phyloP scores from a whole-genome alignment of 2,329 filamentous ascomycete genomes.

The Pleomassaria siparia region DNA sequence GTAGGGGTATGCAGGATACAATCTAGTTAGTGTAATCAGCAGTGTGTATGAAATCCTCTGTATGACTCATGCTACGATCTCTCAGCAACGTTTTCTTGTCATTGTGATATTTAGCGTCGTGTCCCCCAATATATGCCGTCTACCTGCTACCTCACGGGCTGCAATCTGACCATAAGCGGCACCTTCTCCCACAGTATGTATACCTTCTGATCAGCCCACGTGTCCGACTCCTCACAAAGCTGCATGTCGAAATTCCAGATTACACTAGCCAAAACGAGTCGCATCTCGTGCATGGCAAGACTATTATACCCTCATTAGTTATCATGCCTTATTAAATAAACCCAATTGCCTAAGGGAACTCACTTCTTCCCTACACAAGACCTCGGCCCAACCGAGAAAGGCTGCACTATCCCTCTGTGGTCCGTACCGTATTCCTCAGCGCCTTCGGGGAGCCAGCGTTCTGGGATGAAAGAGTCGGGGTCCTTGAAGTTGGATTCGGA shows the following conservation, averaged over 20 bases:
- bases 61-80: too few relatives aligned
- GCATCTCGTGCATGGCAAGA: constrained; percentile 38
- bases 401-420: constrained; percentile 20
- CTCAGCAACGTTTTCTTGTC: too few relatives aligned
- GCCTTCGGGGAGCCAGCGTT: constrained; percentile 38
- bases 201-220: constrained; percentile 14
- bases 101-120: too few relatives aligned
- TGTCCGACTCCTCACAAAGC: constrained; percentile 10
- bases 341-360: constrained; percentile 8
- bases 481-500: constrained; percentile 26
- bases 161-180: constrained; percentile 15
- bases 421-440: constrained; percentile 23
- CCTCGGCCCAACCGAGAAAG: constrained; percentile 30
- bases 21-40: too few relatives aligned
- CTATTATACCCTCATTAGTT: constrained; percentile 5
- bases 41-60: too few relatives aligned
- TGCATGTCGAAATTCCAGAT: constrained; percentile 31
- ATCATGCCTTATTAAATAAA: constrained; percentile 1
- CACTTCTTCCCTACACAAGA: constrained; percentile 41
- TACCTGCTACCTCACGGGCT: neutral
- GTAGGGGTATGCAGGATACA: too few relatives aligned
- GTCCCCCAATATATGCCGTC: too few relatives aligned
- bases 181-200: constrained; percentile 18
- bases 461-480: constrained; percentile 29
- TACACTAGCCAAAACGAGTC: constrained; percentile 25